Evolutionary conservation across 768 basidiomycete species (phyloP).

Genomic region (Astraeus odoratus): DNA sequence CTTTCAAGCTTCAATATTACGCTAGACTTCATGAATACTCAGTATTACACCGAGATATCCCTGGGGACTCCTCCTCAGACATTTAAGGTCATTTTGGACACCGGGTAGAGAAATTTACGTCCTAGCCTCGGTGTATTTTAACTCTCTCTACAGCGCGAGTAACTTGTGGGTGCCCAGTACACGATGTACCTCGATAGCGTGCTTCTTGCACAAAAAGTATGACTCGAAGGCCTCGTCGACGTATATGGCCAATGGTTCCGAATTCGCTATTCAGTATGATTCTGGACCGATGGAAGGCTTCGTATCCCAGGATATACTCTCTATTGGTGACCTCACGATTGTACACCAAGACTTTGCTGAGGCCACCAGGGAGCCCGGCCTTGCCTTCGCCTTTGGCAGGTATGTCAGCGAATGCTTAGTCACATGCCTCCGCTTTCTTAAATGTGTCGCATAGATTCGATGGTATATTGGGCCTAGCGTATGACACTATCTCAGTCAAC

Average conservation of each 20-base stretch:
- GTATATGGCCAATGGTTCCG: constrained; percentile 83
- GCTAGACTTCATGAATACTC: constrained; percentile 95
- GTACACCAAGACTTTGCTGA: constrained; percentile 85
- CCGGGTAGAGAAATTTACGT: constrained; percentile 47
- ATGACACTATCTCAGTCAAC: constrained; percentile 94
- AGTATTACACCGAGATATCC: constrained; percentile 87
- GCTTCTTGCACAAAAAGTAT: constrained; percentile 93
- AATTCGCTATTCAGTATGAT: constrained; percentile 90
- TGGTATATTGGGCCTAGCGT: constrained; percentile 90
- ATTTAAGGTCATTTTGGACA: constrained; percentile 94
- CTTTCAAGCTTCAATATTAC: constrained; percentile 3
- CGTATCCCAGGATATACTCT: constrained; percentile 75
- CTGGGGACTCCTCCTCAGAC: constrained; percentile 80
- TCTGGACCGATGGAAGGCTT: constrained; percentile 96
- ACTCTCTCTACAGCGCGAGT: constrained; percentile 52
- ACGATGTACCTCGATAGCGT: constrained; percentile 81
- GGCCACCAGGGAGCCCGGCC: constrained; percentile 91
- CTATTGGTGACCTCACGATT: constrained; percentile 79
- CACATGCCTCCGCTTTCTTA: not conserved
- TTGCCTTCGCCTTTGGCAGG: constrained; percentile 96
- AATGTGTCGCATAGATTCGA: constrained; percentile 70
- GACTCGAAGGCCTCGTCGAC: constrained; percentile 72
- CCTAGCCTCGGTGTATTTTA: constrained; percentile 1
- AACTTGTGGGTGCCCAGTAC: constrained; percentile 92
- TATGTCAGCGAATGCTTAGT: constrained; percentile 32